Percentiles rank a stretch among this genome's conserved stretches.
These are phyloP conservation scores for Vinca minor DNA, from an alignment of 257 asterid genomes.

Conservation along the genomic window DNA sequence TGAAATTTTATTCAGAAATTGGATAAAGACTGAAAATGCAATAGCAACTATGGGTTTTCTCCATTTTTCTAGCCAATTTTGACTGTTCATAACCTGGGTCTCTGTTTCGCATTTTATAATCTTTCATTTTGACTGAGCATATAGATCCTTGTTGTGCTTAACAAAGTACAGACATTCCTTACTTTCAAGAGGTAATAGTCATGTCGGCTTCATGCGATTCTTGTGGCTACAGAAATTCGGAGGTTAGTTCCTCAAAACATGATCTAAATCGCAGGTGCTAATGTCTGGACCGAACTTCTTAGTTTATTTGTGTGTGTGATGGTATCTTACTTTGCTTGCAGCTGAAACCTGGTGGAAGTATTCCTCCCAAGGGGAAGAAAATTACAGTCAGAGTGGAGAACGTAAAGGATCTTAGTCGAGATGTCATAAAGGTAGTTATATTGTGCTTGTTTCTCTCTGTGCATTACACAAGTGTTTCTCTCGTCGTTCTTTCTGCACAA, in stretches of 20 bases:
- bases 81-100: neutral
- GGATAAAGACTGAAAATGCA: too few relatives aligned
- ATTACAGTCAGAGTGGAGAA: slow-evolving; percentile 56
- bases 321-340: slow-evolving; percentile 27
- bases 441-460: neutral
- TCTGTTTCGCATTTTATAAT: neutral
- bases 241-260: slow-evolving; percentile 36
- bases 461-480: neutral
- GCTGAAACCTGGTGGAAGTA: slow-evolving; percentile 88
- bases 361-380: slow-evolving; percentile 79
- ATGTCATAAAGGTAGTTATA: slow-evolving; percentile 73
- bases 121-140: neutral
- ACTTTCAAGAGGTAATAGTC: slow-evolving; percentile 86
- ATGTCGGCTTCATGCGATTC: slow-evolving; percentile 89
- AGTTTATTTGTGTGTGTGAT: slow-evolving; percentile 1
- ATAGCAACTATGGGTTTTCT: neutral
- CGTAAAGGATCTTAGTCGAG: slow-evolving; percentile 72
- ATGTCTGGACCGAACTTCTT: neutral
- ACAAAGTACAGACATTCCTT: slow-evolving; percentile 69
- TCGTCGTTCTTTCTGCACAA: neutral
- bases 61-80: neutral
- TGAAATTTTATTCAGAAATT: too few relatives aligned
- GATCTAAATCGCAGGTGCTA: neutral
- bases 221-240: slow-evolving; percentile 92
- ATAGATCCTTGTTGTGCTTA: slow-evolving; percentile 37